These are phyloP conservation scores for Liquidambar formosana DNA, from an alignment of 164 flowering plant genomes.

Conservation along the genomic window DNA sequence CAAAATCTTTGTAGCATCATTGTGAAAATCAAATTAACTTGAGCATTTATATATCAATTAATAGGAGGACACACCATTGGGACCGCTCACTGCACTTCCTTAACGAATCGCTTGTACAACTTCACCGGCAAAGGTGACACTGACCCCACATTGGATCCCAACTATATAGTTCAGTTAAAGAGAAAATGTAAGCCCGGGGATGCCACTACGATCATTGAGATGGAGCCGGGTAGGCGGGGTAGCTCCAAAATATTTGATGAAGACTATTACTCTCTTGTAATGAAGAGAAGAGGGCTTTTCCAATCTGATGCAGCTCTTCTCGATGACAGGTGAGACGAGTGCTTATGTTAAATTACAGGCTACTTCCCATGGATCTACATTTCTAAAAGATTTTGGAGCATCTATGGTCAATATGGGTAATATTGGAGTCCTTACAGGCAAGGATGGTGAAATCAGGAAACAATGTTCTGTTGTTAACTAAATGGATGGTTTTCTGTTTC, in stretches of 20 bases:
- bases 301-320: slow-evolving; percentile 63
- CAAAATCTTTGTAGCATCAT: no score
- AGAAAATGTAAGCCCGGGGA: slow-evolving; percentile 42
- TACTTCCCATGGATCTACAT: slow-evolving; percentile 16
- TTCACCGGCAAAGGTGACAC: slow-evolving; percentile 56
- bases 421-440: slow-evolving; percentile 41
- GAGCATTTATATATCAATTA: neutral
- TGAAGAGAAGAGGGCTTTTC: slow-evolving; percentile 64
- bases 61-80: slow-evolving; percentile 44
- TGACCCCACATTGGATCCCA: slow-evolving; percentile 56
- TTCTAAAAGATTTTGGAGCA: slow-evolving; percentile 45
- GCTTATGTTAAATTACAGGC: slow-evolving; percentile 30
- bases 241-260: slow-evolving; percentile 55
- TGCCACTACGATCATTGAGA: slow-evolving; percentile 38
- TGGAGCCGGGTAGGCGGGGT: slow-evolving; percentile 84
- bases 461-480: slow-evolving; percentile 32
- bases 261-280: slow-evolving; percentile 39
- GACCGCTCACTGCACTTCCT: slow-evolving; percentile 27
- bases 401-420: slow-evolving; percentile 48
- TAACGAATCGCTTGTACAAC: slow-evolving; percentile 53
- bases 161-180: slow-evolving; percentile 40
- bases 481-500: neutral
- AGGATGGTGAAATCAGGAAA: slow-evolving; percentile 49
- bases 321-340: slow-evolving; percentile 30
- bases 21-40: neutral